These are phyloP conservation scores for Ascochyta fabae DNA, from an alignment of 2,329 filamentous ascomycete genomes.

Conservation along the genomic window DNA sequence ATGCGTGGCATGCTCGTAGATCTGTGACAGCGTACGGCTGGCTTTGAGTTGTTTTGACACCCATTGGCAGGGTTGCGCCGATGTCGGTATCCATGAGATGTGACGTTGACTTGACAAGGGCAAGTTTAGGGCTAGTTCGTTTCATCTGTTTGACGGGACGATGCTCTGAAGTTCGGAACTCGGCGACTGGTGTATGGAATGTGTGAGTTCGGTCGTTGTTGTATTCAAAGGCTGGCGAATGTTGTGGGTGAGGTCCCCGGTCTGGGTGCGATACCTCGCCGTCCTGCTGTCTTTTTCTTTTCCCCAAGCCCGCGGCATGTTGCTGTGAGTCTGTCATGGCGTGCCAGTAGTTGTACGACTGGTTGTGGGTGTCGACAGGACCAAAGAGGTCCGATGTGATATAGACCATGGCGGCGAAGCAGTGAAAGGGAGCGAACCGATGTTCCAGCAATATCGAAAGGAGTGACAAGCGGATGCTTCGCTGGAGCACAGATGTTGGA, in stretches of 20 bases:
- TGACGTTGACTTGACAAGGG: constrained; percentile 37
- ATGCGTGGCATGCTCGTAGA: constrained; percentile 68
- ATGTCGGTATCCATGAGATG: constrained; percentile 43
- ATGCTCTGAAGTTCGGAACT: constrained; percentile 24
- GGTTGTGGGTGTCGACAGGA: constrained; percentile 21
- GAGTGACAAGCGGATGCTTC: background rate
- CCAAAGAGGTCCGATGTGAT: constrained; percentile 48
- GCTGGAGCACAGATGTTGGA: constrained; percentile 1
- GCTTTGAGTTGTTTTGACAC: background rate
- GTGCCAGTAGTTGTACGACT: constrained; percentile 20
- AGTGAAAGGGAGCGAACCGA: constrained; percentile 2
- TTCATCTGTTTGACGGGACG: constrained; percentile 43
- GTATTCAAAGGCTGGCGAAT: constrained; percentile 21
- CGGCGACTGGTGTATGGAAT: constrained; percentile 9
- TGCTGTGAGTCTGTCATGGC: constrained; percentile 30
- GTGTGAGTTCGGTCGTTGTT: constrained; percentile 24
- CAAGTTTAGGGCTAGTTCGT: constrained; percentile 30
- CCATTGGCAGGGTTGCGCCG: background rate
- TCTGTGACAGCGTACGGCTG: constrained; percentile 24
- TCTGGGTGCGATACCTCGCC: constrained; percentile 14
- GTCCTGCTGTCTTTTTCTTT: constrained; percentile 36
- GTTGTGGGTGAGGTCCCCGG: constrained; percentile 3
- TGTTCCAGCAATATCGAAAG: background rate
- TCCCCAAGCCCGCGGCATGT: constrained; percentile 31
- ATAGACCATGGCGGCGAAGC: constrained; percentile 40